Percentiles rank a stretch among this genome's conserved stretches.
These are phyloP conservation scores for Evernia prunastri DNA, from an alignment of 495 filamentous ascomycete species.

Conservation along the genomic window DNA sequence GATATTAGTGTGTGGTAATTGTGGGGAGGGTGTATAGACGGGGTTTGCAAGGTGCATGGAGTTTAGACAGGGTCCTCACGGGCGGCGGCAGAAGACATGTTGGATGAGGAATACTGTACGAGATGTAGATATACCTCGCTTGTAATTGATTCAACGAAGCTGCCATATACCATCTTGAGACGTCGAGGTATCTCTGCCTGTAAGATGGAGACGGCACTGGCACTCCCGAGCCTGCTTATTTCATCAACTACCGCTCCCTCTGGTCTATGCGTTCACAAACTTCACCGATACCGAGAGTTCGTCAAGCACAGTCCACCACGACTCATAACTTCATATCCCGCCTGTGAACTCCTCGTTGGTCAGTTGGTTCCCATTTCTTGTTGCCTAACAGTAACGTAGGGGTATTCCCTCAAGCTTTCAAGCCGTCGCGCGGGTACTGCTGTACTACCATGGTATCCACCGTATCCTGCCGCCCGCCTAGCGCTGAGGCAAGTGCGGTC, in stretches of 20 bases:
- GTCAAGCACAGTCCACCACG: no score
- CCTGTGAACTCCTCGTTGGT: neutral
- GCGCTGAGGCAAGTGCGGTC: no score
- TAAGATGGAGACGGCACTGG: neutral
- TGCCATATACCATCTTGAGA: neutral
- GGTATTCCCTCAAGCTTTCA: neutral
- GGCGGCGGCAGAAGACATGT: neutral
- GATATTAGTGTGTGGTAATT: constrained; percentile 48
- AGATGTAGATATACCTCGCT: neutral
- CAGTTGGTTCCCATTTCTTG: neutral
- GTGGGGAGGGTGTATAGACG: constrained; percentile 29
- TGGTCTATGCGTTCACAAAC: neutral
- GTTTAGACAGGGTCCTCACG: neutral
- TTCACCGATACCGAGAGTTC: no score
- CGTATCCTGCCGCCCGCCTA: neutral
- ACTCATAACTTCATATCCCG: no score
- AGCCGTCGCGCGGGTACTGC: neutral
- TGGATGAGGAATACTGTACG: neutral
- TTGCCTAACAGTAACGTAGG: no score
- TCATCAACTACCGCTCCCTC: neutral
- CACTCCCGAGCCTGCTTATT: neutral
- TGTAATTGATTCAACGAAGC: neutral
- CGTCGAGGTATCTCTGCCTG: neutral
- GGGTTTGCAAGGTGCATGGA: neutral
- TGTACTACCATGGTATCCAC: no score